Conservation (phyloP, 2,329 filamentous ascomycete genomes). For the Zasmidium cellare region DNA sequence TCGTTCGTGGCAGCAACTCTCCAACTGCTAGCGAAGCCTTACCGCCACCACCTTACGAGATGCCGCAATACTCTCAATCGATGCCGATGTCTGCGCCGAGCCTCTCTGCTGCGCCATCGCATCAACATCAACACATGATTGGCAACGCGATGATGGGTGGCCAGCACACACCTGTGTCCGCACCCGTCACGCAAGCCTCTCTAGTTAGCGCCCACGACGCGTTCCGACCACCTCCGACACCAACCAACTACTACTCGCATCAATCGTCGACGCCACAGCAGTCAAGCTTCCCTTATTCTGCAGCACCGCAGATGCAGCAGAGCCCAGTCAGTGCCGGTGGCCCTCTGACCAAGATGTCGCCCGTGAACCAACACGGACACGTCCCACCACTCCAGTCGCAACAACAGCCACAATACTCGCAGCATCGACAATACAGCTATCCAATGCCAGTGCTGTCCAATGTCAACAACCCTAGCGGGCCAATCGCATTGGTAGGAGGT, state of each 20-base stretch:
- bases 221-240: conserved; percentile 58
- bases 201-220: conserved; percentile 61
- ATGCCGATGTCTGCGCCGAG: conserved; percentile 57
- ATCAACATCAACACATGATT: conserved; percentile 50
- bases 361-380: conserved; percentile 45
- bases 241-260: conserved; percentile 64
- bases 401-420: conserved; percentile 40
- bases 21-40: conserved; percentile 64
- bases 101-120: conserved; percentile 44
- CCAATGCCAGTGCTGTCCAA: conserved; percentile 74
- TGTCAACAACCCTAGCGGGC: conserved; percentile 69
- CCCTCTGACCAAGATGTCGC: conserved; percentile 53
- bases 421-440: conserved; percentile 55
- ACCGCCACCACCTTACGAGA: conserved; percentile 66
- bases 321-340: conserved; percentile 50
- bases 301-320: conserved; percentile 50
- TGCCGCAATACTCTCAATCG: conserved; percentile 60
- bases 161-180: conserved; percentile 36
- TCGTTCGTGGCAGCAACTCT: conserved; percentile 56
- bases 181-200: conserved; percentile 42
- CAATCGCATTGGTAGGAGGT: conserved; percentile 69
- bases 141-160: conserved; percentile 47
- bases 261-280: conserved; percentile 53
- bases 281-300: conserved; percentile 49
- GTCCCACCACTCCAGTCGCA: conserved; percentile 50